Base-by-base conservation (phyloP, 2,329 filamentous ascomycete genomes). In the Epicoccum nigrum region DNA sequence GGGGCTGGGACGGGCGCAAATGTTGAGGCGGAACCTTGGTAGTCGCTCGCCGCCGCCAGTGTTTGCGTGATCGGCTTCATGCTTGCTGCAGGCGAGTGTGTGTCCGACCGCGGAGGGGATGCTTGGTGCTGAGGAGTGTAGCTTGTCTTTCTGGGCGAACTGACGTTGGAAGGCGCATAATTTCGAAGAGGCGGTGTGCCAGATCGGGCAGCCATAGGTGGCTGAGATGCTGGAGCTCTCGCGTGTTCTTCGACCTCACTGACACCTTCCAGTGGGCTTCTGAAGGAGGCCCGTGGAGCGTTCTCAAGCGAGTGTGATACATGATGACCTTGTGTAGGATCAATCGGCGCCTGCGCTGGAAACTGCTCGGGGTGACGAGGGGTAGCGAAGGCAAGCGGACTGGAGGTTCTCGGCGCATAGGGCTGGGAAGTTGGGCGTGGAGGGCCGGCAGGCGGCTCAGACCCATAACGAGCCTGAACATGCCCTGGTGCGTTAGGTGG, bases 321-420 rank as follows among this genome's bases (percentile, higher is more conserved):
- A 44, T 70, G 66, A 39, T 71, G 69, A 11, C 48, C 55, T 15
- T 56, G 4, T 1, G 45, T 7, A 15, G 40, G 19, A 16, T 49
- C 51, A 19, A 34, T 34, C 12, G 40, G 11, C 17, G 34, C n/a
- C 25, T 41, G 44, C 31, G 38, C 48, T 25, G 27, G 31, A 9
- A 34, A 19, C 37, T 63, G 56, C 17, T 64, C 56, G 4, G 60
- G 58, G 11, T 69, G 70, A 9, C 75, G 70, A 20, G 72, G 67
- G 37, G 49, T 39, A 25, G 73, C 71, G 41, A 81, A 79, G 25
- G 84, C 84, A 13, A 87, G 74, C 13, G 84, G 84, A 67, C 84
- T 86, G n/a, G 84, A 86, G 6, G 83, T 86, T 48, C 84, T 78
- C 15, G 84, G 84, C 33, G 84, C 81, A 67, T 86, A 86, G 4